Conservation (phyloP, 371 early-diverging fungal genomes). For the Sporodiniella umbellata region DNA sequence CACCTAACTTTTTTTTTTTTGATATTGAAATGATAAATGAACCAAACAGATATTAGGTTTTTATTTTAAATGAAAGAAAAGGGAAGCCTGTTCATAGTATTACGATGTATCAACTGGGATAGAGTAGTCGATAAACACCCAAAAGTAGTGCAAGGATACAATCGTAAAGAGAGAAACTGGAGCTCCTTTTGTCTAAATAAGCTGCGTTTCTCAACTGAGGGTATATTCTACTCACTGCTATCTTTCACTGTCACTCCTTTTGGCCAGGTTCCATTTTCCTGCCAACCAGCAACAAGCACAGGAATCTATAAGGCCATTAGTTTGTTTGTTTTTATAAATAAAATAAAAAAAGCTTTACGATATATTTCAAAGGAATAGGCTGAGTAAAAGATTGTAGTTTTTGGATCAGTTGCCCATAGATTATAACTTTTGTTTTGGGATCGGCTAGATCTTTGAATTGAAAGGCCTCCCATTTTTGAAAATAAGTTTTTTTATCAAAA, state of each 20-base stretch:
- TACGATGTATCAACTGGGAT: no score
- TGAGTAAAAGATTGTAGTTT: conserved; percentile 8
- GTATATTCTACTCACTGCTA: conserved; percentile 7
- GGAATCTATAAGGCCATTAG: conserved; percentile 19
- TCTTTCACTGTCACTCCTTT: conserved; percentile 27
- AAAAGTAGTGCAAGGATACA: no score
- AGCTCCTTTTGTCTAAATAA: no score
- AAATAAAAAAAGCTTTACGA: conserved; percentile 16
- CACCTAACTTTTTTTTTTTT: no score
- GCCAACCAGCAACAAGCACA: conserved; percentile 36
- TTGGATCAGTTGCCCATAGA: conserved; percentile 15
- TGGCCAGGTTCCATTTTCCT: conserved; percentile 41
- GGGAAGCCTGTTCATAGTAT: no score
- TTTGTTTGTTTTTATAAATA: neutral
- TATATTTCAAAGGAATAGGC: conserved; percentile 14
- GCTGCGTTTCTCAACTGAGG: no score
- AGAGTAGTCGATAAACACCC: no score
- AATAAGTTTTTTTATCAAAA: neutral
- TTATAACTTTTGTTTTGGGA: neutral
- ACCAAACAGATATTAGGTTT: no score
- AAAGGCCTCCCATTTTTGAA: neutral
- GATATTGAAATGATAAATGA: no score
- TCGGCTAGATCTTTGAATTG: neutral
- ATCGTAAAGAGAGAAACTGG: neutral
- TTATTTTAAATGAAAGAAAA: no score